These are phyloP conservation scores for Omphalotus olearius DNA, from an alignment of 1,284 basidiomycete genomes.

Conservation along the genomic window DNA sequence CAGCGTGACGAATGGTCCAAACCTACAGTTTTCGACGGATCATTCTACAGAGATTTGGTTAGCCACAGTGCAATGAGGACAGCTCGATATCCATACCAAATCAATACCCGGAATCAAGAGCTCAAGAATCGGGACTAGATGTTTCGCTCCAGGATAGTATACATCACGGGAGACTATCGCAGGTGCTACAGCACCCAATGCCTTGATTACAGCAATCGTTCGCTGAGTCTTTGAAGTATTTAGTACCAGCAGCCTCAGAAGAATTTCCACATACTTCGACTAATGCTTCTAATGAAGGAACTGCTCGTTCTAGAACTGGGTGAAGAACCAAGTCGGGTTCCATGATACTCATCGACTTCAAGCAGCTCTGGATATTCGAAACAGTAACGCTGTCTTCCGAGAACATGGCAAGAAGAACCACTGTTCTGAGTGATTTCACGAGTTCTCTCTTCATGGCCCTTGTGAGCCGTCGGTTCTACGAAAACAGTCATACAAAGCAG, in stretches of 20 bases:
- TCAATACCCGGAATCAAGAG: slow-evolving; percentile 88
- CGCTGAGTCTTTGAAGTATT: slow-evolving; percentile 61
- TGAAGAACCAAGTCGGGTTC: slow-evolving; percentile 88
- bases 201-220: slow-evolving; percentile 84
- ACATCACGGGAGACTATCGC: slow-evolving; percentile 77
- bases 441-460: slow-evolving; percentile 81
- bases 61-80: not conserved
- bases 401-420: slow-evolving; percentile 87
- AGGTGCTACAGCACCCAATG: slow-evolving; percentile 75
- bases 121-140: slow-evolving; percentile 80
- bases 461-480: slow-evolving; percentile 72
- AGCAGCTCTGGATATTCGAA: slow-evolving; percentile 61
- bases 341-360: slow-evolving; percentile 76
- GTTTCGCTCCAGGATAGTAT: slow-evolving; percentile 78
- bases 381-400: slow-evolving; percentile 71
- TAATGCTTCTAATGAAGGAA: slow-evolving; percentile 83
- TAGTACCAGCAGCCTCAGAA: slow-evolving; percentile 1
- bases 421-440: slow-evolving; percentile 79
- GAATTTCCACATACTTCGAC: slow-evolving; percentile 54
- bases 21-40: slow-evolving; percentile 83
- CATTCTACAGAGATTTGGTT: slow-evolving; percentile 50
- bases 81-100: slow-evolving; percentile 35
- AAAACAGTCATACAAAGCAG: not conserved
- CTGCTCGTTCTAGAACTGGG: slow-evolving; percentile 82
- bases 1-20: not conserved